Base-by-base conservation (phyloP, 441 rosid species). In the Gossypium davidsonii region DNA sequence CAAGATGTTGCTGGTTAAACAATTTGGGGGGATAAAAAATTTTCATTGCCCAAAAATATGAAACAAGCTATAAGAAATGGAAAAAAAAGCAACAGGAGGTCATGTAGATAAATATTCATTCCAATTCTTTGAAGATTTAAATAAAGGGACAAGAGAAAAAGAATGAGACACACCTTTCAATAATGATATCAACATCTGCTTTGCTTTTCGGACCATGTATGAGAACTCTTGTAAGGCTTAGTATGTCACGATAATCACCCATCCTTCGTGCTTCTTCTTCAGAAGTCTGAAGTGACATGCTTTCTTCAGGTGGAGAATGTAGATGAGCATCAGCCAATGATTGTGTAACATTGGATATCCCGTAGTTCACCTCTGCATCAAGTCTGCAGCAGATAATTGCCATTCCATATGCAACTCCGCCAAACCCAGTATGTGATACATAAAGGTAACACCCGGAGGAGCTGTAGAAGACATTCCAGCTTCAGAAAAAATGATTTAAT, bases 171-270 rank as follows among this genome's bases (percentile, higher is more conserved):
- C 83, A 90, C 99, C 88, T 86, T 53, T 90, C 90, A 39, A 93
- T 83, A 51, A 96, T 72, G 70, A 80, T 65, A 81, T 96, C 98
- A 42, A 93, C 94, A 73, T 93, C 97, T 61, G 91, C 82, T 87
- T 96, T 96, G 94, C 98, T 93, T 83, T 85, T 86, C 1, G 98
- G 99, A 79, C 99, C 99, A 79, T 85, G 75, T 65, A 84, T 73
- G 58, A 96, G 97, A 79, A 96, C 99, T 88, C 99, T 90, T 20
- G 93, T 90, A 60, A 96, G 98, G 80, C 87, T 93, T 67, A 96
- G 89, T 83, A 93, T 93, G 91, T 91, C 97, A 20, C 98, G 90
- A 72, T 96, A 93, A 71, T 96, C 99, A 39, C 97, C 98, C 98
- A 93, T 89, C 81, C 82, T 86, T 51, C 81, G 82, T 15, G 96